phyloP scores from a whole-genome alignment of 495 filamentous ascomycete genomes.

The Aspergillus indologenus region DNA sequence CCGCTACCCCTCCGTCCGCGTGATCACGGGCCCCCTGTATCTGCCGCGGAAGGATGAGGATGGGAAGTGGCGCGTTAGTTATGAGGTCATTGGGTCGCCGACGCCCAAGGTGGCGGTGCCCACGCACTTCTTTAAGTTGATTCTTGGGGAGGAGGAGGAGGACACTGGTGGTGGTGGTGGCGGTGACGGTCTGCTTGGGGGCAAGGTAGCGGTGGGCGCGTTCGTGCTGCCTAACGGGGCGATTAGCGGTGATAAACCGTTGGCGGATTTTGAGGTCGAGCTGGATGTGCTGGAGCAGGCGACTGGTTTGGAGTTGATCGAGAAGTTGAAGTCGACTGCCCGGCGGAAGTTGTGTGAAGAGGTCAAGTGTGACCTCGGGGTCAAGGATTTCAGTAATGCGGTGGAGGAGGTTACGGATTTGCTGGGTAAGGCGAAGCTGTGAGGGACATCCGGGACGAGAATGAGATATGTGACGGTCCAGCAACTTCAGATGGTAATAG shows the following conservation, averaged over 20 bases:
- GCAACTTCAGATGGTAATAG: too few species aligned
- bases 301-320: slow-evolving; percentile 76
- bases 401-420: too few species aligned
- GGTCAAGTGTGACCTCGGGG: slow-evolving; percentile 63
- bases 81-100: too few species aligned
- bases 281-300: slow-evolving; percentile 79
- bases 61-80: too few species aligned
- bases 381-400: slow-evolving; percentile 54
- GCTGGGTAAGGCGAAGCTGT: too few species aligned
- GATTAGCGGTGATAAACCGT: slow-evolving; percentile 69
- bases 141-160: slow-evolving; percentile 63
- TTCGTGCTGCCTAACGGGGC: slow-evolving; percentile 81
- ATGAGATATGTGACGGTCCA: too few species aligned
- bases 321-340: slow-evolving; percentile 59
- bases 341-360: slow-evolving; percentile 73
- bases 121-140: slow-evolving; percentile 93
- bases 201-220: slow-evolving; percentile 71
- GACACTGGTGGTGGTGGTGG: slow-evolving; percentile 29
- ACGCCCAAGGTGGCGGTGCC: slow-evolving; percentile 77
- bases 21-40: too few species aligned
- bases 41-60: too few species aligned
- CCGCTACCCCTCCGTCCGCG: too few species aligned
- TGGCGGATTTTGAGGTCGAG: slow-evolving; percentile 80
- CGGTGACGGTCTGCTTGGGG: too few species aligned
- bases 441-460: too few species aligned